A percentile compares a stretch with the other conserved stretches of the same genome.
phyloP scores from a whole-genome alignment of 1,139 yeast genomes.

The Pichia sp. region DNA sequence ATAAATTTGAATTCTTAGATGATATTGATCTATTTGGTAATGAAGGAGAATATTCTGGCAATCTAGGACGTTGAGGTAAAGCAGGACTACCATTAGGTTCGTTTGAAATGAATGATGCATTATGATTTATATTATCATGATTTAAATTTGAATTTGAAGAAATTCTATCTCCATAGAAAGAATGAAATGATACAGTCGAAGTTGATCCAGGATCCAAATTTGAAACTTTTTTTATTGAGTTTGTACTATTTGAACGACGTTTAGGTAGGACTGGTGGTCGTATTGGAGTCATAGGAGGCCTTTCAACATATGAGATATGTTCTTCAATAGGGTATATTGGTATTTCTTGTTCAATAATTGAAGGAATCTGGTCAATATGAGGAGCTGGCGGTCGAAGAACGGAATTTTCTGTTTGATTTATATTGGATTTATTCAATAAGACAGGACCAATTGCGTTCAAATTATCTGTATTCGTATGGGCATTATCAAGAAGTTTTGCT shows the following conservation, averaged over 20 bases:
- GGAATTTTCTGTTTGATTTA: no score
- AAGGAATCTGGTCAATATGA: no score
- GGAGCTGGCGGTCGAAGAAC: no score
- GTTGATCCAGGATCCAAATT: constrained; percentile 10
- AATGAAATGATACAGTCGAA: constrained; percentile 2
- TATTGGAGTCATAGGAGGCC: constrained; percentile 1
- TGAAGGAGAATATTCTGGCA: neutral
- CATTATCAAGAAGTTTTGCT: no score
- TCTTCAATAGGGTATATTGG: no score
- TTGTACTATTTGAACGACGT: neutral
- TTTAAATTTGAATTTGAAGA: neutral
- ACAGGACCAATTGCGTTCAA: no score
- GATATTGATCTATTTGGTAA: neutral
- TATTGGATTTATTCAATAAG: no score
- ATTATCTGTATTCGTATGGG: no score
- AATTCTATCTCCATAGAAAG: neutral
- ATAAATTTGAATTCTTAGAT: neutral
- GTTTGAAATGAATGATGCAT: no score
- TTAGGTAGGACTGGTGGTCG: constrained; percentile 6
- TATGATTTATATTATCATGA: neutral
- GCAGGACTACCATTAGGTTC: neutral
- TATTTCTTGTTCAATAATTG: neutral
- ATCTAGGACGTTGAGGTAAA: neutral
- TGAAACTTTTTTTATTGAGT: constrained; percentile 1
- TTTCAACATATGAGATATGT: neutral